Evolutionary conservation across 1,284 basidiomycete species (phyloP), one percentile per base, ranked within the genome.

Genomic region (Apiotrichum domesticum): DNA sequence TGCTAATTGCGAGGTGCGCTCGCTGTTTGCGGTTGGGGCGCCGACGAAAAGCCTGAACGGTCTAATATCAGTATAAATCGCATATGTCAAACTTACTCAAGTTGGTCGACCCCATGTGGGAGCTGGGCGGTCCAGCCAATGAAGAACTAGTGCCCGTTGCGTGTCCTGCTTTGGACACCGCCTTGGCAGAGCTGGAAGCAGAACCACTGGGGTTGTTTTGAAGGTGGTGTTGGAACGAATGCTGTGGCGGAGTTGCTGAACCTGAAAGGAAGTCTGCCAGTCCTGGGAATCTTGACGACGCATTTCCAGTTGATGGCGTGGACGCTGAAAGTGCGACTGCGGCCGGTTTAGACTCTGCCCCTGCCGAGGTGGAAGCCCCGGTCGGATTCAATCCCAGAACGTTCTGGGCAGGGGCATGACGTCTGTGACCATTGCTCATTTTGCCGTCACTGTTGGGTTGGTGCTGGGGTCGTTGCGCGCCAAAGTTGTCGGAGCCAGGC

Each of bases 251-350:
- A 37, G 53, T 57, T 10, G 52, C 57, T 3, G 63, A 58, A 2
- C 62, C 64, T 0, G 57, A 59, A 7, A 70, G 57, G 41, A 67
- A 70, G 41, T 70, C 68, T 4, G 63, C 61, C 53, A 70, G 54
- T 3, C 63, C 65, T 3, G 67, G 60, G 46, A 68, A 71, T 13
- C 65, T 46, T 0, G 60, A 48, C 10, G 60, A 55, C 13, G 57
- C 55, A 21, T 57, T 57, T n/a, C 41, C 35, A 3, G 45, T 13
- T 39, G 37, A 9, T 39, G 37, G 37, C 14, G 46, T 34, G 4
- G 47, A 29, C 10, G 35, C 15, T 8, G n/a, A 21, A 8, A 47
- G 35, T 4, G 47, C 47, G 6, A 21, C 47, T 10, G 33, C 9
- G 4, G 48, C 32, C 13, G 48, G 48, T 32, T 39, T 50, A 14